Base-by-base conservation (phyloP, 2,329 filamentous ascomycete species). In the Talaromyces sp. region DNA sequence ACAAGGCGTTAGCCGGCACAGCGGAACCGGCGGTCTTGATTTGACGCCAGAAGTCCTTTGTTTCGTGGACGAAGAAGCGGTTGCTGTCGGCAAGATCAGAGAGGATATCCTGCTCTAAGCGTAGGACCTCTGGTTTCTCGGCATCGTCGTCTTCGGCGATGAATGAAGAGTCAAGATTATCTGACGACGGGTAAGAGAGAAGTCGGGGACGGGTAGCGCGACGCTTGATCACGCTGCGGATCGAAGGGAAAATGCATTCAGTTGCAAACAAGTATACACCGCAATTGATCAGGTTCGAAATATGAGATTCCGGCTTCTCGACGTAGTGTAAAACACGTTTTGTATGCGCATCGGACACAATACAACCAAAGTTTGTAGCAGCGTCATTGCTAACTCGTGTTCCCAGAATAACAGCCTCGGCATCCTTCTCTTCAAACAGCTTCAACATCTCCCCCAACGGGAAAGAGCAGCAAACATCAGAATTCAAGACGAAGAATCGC, bases 21-120 rank as follows among this genome's bases (percentile, higher is more conserved):
- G 95, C 95, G 5, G 94, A 98, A 67, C 95, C 95, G 67, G 95
- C 95, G 1, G 95, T 97, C 87, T 99, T 99, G 86, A 99, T 98
- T 84, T 99, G 95, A 72, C 95, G 92, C 95, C 95, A 99, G 80
- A 99, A 99, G 79, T 98, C 95, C 83, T 96, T 96, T 70, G 94
- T 98, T 83, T 99, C 95, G 78, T 97, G 91, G 36, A 98, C 95
- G 80, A 93, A 98, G 84, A 99, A 99, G 79, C 95, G 92, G 82
- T 96, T 95, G 86, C 88, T 97, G 80, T 98, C 95, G 68, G 95
- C 94, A 74, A 98, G 88, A 75, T 98, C 94, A 61, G 93, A 91
- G 67, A 99, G 86, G 61, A 98, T 97, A 77, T 99, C 95, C 82
- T 98, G 95, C 82, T 99, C 95, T 65, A 99, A 86, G 62, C 95